These are phyloP conservation scores for Amniculicola lignicola DNA, from an alignment of 495 filamentous ascomycete genomes.

Conservation along the genomic window DNA sequence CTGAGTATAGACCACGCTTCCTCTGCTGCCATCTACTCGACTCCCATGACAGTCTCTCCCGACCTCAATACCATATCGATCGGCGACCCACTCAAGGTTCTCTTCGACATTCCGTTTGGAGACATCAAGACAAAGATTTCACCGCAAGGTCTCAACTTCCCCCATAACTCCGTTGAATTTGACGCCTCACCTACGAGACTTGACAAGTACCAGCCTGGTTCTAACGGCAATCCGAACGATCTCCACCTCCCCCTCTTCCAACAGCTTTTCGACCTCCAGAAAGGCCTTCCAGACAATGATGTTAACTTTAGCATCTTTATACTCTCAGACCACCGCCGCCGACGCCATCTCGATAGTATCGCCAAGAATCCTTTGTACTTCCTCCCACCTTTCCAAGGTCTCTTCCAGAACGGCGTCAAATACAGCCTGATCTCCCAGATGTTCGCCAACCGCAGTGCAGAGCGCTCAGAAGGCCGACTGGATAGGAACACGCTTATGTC, in stretches of 20 bases:
- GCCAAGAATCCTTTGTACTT: constrained; percentile 42
- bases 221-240: constrained; percentile 37
- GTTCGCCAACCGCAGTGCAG: constrained; percentile 35
- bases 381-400: constrained; percentile 35
- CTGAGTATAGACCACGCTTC: constrained; percentile 52
- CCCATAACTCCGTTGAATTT: constrained; percentile 56
- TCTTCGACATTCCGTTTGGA: not conserved
- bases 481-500: constrained; percentile 29
- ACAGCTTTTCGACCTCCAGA: constrained; percentile 32
- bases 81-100: constrained; percentile 13
- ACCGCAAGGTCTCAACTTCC: constrained; percentile 51
- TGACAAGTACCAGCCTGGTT: constrained; percentile 43
- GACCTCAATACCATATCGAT: constrained; percentile 40
- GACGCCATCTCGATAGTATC: constrained; percentile 37
- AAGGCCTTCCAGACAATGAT: not conserved
- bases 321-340: constrained; percentile 33
- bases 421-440: constrained; percentile 38
- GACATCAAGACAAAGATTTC: constrained; percentile 25
- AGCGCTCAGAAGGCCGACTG: constrained; percentile 1
- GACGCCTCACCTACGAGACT: constrained; percentile 56
- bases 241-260: constrained; percentile 37
- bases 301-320: constrained; percentile 36
- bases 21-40: constrained; percentile 52
- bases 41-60: constrained; percentile 46
- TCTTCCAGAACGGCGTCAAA: constrained; percentile 31